Evolutionary conservation across 2,329 filamentous ascomycete genomes (phyloP), one percentile per base, ranked within the genome.

Genomic region (Colletotrichum abscissum): DNA sequence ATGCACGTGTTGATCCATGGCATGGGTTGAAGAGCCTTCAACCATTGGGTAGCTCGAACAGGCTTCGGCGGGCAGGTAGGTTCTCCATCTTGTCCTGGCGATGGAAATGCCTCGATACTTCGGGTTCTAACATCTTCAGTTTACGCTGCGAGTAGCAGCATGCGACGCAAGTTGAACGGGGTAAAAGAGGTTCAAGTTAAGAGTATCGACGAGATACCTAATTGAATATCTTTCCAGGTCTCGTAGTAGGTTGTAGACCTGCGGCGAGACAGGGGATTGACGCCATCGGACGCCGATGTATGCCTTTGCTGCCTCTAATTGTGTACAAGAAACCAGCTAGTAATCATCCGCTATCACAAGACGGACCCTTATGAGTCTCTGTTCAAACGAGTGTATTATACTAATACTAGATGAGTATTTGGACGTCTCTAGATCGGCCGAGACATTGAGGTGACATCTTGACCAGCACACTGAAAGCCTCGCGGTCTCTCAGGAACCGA

Each of bases 1-100:
- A 84, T 62, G 82, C 86, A 78, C 78, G 81, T 56, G 69, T 86
- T 14, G 81, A 86, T 77, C 82, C 82, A 6, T 86, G 83, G 82
- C 78, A 82, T 77, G 84, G 84, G 3, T 77, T 86, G 71, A 81
- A 82, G 75, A 79, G 74, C n/a, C 78, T 84, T 22, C 81, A 84
- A 73, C 84, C 84, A 4, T 72, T 86, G 35, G 42, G 42, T n/a
- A 49, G 42, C 42, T 49, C 42, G 19, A 49, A 49, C 42, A 49
- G 42, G 42, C 42, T 49, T 49, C 42, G 42, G 8, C 19, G 42
- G 42, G 42, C 42, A n/a, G 42, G 42, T 49, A 49, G 4, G 42
- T 49, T n/a, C 1, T 49, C 8, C 19, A 22, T n/a, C 19, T 49
- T 49, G 19, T 49, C 19, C 7, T 11, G 19, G 42, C 19, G 42